Conservation (phyloP, 768 basidiomycete species). For the Exidia glandulosa region DNA sequence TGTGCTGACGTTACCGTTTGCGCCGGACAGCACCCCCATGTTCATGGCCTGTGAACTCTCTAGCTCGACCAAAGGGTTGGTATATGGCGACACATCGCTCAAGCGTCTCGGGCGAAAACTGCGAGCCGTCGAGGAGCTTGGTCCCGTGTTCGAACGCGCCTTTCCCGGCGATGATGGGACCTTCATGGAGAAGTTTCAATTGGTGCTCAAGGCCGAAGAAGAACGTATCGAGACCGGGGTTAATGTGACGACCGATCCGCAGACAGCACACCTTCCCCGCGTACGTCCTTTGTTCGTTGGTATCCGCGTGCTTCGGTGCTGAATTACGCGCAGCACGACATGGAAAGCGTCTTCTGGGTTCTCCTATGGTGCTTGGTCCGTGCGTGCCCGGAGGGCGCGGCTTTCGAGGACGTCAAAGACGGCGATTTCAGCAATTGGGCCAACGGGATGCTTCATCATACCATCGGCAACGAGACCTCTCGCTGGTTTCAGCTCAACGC, state of each 20-base stretch:
- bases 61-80: not conserved
- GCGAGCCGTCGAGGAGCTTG: no score
- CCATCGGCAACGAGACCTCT: not conserved
- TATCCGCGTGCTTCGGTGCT: no score
- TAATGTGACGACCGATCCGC: not conserved
- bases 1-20: not conserved
- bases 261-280: no score
- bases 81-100: not conserved
- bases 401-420: no score
- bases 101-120: not conserved
- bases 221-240: not conserved
- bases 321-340: no score
- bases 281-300: no score
- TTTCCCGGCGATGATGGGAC: not conserved
- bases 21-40: not conserved
- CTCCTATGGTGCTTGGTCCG: no score
- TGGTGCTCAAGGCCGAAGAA: not conserved
- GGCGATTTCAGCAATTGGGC: no score
- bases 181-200: not conserved
- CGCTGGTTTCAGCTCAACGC: not conserved
- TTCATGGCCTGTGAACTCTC: not conserved
- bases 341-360: no score
- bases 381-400: no score
- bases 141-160: not conserved
- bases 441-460: no score